phyloP scores from a whole-genome alignment of 2,329 filamentous ascomycete species.

The Penicillium sp. region DNA sequence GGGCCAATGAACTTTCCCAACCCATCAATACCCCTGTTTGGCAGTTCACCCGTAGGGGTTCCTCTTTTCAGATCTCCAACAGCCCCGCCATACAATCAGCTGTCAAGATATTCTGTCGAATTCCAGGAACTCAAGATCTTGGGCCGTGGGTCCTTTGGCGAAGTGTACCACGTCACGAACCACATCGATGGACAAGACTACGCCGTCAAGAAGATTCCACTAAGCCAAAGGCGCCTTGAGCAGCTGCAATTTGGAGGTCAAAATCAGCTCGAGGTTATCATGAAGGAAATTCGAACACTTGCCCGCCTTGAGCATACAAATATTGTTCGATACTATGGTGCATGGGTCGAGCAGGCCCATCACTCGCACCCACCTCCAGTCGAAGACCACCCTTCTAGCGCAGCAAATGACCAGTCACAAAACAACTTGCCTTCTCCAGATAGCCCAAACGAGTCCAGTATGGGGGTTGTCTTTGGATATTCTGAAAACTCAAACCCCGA shows the following conservation, averaged over 20 bases:
- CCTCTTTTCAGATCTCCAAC: conserved; percentile 31
- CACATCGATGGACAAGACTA: conserved; percentile 63
- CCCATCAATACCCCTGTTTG: conserved; percentile 27
- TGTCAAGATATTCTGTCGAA: conserved; percentile 51
- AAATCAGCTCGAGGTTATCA: conserved; percentile 56
- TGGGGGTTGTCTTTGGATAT: conserved; percentile 45
- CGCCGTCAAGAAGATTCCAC: conserved; percentile 65
- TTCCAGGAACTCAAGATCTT: conserved; percentile 57
- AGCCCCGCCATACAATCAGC: conserved; percentile 24
- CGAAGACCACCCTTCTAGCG: conserved; percentile 10
- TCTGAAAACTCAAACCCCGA: conserved; percentile 32
- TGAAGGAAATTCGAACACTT: conserved; percentile 62
- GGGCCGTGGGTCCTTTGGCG: conserved; percentile 65
- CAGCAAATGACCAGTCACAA: conserved; percentile 17
- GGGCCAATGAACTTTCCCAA: conserved; percentile 25
- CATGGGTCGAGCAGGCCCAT: conserved; percentile 60
- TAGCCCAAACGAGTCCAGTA: conserved; percentile 30
- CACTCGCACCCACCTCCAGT: conserved; percentile 11
- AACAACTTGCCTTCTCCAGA: conserved; percentile 18
- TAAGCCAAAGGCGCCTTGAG: conserved; percentile 54
- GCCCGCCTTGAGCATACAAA: conserved; percentile 64
- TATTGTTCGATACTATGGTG: conserved; percentile 65
- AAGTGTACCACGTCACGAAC: conserved; percentile 62
- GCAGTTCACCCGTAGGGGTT: conserved; percentile 35
- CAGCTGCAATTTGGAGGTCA: conserved; percentile 54